These are phyloP conservation scores for Diaporthe ampelina DNA, from an alignment of 2,329 filamentous ascomycete species.

Conservation along the genomic window DNA sequence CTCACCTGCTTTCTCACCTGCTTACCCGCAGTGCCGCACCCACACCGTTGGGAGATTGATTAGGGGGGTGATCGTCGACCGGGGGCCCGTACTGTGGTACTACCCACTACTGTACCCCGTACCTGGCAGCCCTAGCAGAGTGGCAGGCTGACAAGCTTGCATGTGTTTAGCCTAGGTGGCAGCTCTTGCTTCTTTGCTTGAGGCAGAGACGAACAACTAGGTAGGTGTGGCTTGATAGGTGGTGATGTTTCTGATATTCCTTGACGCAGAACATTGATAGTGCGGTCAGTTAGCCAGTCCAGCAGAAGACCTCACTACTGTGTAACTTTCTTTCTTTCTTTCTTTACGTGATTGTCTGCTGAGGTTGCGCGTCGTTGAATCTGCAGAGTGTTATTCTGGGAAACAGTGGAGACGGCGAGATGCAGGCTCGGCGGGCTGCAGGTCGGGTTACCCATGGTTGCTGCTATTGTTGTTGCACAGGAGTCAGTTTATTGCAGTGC, in stretches of 20 bases:
- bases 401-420: conserved; percentile 22
- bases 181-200: not conserved
- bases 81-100: conserved; percentile 15
- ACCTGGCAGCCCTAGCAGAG: conserved; percentile 16
- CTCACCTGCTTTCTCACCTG: conserved; percentile 6
- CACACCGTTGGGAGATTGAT: conserved; percentile 29
- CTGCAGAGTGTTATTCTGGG: conserved; percentile 22
- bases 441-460: conserved; percentile 25
- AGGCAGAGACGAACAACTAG: not conserved
- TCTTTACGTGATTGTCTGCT: conserved; percentile 5
- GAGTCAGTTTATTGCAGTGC: not conserved
- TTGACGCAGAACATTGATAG: not conserved
- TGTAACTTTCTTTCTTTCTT: too few species aligned
- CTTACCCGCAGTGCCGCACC: not conserved
- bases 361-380: conserved; percentile 21
- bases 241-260: not conserved
- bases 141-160: not conserved
- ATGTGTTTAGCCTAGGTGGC: not conserved
- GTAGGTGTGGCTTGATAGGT: not conserved
- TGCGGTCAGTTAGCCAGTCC: not conserved
- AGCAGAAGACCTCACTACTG: too few species aligned
- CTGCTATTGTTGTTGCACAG: conserved; percentile 6
- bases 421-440: conserved; percentile 8
- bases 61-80: conserved; percentile 27
- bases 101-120: not conserved